phyloP scores from a whole-genome alignment of 805 yeast genomes.

The Gaillardinia entomophila region DNA sequence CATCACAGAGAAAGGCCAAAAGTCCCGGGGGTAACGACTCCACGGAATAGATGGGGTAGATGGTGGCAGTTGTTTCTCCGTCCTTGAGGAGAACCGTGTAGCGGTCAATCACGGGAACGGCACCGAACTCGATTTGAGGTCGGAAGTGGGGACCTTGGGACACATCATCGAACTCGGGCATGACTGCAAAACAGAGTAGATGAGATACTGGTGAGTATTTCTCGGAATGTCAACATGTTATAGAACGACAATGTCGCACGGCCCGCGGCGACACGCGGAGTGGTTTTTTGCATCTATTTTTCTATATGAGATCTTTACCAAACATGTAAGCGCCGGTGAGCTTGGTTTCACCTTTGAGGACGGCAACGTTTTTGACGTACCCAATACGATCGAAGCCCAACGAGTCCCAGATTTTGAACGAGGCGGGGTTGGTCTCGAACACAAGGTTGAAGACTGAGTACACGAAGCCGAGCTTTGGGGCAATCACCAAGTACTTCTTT shows the following conservation, averaged over 20 bases:
- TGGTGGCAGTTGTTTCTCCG: constrained; percentile 88
- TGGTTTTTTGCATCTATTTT: no score
- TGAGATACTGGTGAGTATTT: constrained; percentile 26
- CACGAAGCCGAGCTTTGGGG: constrained; percentile 71
- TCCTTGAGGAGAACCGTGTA: constrained; percentile 78
- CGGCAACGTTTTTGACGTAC: constrained; percentile 64
- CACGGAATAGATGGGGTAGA: constrained; percentile 72
- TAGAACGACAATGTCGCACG: no score
- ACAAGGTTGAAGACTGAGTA: constrained; percentile 87
- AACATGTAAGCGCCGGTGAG: constrained; percentile 73
- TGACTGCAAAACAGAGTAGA: constrained; percentile 23
- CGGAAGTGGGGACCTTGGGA: constrained; percentile 43
- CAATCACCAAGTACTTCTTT: constrained; percentile 58
- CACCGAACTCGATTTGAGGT: constrained; percentile 34
- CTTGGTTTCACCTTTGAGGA: constrained; percentile 55
- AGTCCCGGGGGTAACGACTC: constrained; percentile 72
- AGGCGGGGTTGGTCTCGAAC: constrained; percentile 73
- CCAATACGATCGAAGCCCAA: constrained; percentile 83
- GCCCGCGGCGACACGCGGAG: no score
- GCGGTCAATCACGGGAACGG: constrained; percentile 43
- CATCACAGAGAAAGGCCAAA: constrained; percentile 79
- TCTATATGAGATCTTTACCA: constrained; percentile 70
- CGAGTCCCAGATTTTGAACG: constrained; percentile 73
- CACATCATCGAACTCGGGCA: constrained; percentile 49
- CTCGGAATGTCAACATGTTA: constrained; percentile 15